Evolutionary conservation across 225 moss, liverwort and hornwort genomes (phyloP), one percentile per base, ranked within the genome.

Genomic region (Thuidium tamariscinum): DNA sequence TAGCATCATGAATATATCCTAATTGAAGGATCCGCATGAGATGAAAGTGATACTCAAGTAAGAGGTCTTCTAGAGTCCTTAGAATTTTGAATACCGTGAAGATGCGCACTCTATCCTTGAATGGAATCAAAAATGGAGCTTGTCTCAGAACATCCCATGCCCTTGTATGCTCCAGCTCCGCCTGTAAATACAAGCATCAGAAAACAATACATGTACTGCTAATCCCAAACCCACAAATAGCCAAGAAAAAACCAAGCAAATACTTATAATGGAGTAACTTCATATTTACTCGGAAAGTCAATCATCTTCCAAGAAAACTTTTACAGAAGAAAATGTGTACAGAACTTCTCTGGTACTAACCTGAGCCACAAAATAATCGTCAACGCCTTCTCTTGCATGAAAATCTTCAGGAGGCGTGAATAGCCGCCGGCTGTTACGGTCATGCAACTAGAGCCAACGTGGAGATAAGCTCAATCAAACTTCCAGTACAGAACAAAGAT

Each of bases 111-210:
- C 99, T 93, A 72, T 99, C 96, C 77, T 95, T 97, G 74, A 99
- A 99, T 60, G 99, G 99, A 78, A 99, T 96, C 85, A 99, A 87
- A 91, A 96, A 99, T 34, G 99, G 99, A 83, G 99, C 97, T 93
- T 97, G 94, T 83, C 87, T 94, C 41, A 99, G 78, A 62, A 99
- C 89, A 85, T 96, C 94, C 79, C 94, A 94, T 62, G 99, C 99
- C 86, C 99, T 92, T 61, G 99, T 96, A 75, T 97, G 86, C 86
- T 99, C 99, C 68, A 93, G 92, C 87, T 96, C 95, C 74, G 97
- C 99, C 99, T 99, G 96, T 80, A 89, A 88, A 63, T 51, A 56
- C 78, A 69, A 87, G 62, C 39, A 83, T 83, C 61, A 89, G 87
- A 85, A 82, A 74, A 52, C 74, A 66, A 68, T 80, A 27, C 13